Evolutionary conservation across 1,284 basidiomycete genomes (phyloP).

Genomic region (Polyporus tsugae): DNA sequence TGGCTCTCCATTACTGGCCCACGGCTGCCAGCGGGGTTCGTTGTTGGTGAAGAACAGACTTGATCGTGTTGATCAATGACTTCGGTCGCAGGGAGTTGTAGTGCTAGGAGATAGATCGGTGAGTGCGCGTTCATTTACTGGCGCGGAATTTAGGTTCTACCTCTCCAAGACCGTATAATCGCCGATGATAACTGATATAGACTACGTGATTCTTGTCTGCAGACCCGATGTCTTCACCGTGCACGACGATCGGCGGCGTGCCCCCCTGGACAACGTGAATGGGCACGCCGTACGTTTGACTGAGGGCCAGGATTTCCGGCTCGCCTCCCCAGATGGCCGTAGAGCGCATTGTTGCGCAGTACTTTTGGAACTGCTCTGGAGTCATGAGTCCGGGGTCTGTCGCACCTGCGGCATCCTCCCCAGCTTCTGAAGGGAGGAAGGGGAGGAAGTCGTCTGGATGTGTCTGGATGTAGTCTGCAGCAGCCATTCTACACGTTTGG

Average conservation of each 20-base stretch:
- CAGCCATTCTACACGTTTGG: conserved; percentile 68
- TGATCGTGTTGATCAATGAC: conserved; percentile 52
- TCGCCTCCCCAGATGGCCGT: conserved; percentile 97
- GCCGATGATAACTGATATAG: conserved; percentile 89
- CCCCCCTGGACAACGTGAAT: conserved; percentile 94
- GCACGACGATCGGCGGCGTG: conserved; percentile 84
- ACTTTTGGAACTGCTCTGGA: conserved; percentile 72
- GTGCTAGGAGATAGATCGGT: conserved; percentile 58
- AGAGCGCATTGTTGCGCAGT: conserved; percentile 83
- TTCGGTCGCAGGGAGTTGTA: conserved; percentile 86
- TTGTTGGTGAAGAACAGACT: conserved; percentile 45
- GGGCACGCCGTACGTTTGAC: conserved; percentile 83
- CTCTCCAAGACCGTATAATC: conserved; percentile 94
- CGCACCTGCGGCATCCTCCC: conserved; percentile 80
- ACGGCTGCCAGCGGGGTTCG: neutral
- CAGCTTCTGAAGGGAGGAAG: conserved; percentile 84
- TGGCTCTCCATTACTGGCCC: neutral
- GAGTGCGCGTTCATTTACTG: neutral
- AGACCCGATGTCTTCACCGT: conserved; percentile 56
- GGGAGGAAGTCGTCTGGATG: conserved; percentile 95
- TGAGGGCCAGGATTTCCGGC: conserved; percentile 94
- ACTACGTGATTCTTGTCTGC: conserved; percentile 56
- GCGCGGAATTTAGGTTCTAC: conserved; percentile 48
- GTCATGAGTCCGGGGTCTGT: conserved; percentile 77
- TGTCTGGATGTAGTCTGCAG: conserved; percentile 84